Evolutionary conservation across 2,329 filamentous ascomycete species (phyloP).

Genomic region (Beauveria asiatica): DNA sequence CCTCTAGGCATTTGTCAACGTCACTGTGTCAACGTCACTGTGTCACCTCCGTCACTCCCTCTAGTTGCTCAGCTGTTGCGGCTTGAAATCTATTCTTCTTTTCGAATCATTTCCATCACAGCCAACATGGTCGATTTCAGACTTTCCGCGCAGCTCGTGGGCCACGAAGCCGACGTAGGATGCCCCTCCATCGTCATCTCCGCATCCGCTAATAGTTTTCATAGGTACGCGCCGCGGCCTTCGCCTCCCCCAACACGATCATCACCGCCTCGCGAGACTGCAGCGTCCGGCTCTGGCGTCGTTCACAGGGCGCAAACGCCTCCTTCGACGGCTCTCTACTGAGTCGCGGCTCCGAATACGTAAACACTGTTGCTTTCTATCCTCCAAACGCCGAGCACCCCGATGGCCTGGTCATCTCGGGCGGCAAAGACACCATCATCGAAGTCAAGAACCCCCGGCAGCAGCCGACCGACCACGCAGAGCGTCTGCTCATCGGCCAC

Average conservation of each 20-base stretch:
- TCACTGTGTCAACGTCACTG: not conserved
- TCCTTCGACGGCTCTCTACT: constrained; percentile 70
- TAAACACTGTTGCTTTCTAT: constrained; percentile 76
- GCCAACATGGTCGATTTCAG: constrained; percentile 71
- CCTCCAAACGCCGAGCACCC: constrained; percentile 60
- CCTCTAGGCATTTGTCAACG: constrained; percentile 9
- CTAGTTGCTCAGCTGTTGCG: constrained; percentile 5
- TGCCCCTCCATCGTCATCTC: not conserved
- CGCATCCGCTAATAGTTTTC: constrained; percentile 14
- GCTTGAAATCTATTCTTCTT: not conserved
- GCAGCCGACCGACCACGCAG: constrained; percentile 64
- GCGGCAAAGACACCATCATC: constrained; percentile 86
- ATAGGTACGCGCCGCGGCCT: constrained; percentile 80
- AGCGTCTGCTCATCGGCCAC: constrained; percentile 80
- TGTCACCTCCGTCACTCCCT: not conserved
- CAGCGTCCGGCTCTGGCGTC: constrained; percentile 80
- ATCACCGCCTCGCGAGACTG: constrained; percentile 87
- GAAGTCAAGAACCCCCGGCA: constrained; percentile 71
- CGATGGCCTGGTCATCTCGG: constrained; percentile 76
- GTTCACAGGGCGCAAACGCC: constrained; percentile 55
- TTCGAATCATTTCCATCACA: not conserved
- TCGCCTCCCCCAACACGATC: constrained; percentile 62
- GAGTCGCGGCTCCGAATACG: constrained; percentile 72
- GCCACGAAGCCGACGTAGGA: constrained; percentile 85
- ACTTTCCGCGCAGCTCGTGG: constrained; percentile 80